Percentiles rank a stretch among this genome's conserved stretches.
phyloP scores from a whole-genome alignment of 805 yeast genomes.

The Kregervanrija pseudodelftensis region DNA sequence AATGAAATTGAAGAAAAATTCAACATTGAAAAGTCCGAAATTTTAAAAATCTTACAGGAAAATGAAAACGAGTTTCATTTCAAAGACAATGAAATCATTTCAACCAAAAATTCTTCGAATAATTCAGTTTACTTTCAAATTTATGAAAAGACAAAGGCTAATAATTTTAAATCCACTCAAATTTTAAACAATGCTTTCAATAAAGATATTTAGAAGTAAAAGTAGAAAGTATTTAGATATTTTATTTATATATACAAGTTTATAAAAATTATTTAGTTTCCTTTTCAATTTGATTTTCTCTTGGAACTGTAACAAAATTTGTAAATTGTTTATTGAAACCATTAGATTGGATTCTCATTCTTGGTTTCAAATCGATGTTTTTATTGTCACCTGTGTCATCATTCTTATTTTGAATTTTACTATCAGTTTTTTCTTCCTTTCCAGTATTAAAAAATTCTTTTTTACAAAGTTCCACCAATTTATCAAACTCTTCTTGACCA shows the following conservation, averaged over 20 bases:
- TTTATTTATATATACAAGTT: background rate
- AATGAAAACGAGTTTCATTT: constrained; percentile 13
- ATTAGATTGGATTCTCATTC: constrained; percentile 22
- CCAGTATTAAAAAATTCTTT: constrained; percentile 32
- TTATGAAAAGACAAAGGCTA: constrained; percentile 59
- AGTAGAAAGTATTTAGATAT: background rate
- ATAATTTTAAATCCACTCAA: constrained; percentile 54
- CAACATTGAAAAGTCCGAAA: constrained; percentile 5
- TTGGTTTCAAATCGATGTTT: constrained; percentile 16
- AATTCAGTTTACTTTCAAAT: constrained; percentile 60
- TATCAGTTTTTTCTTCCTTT: constrained; percentile 11
- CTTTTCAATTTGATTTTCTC: constrained; percentile 12
- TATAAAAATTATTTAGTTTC: background rate
- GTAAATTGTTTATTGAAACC: constrained; percentile 26
- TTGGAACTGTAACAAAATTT: constrained; percentile 27
- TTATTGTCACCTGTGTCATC: too few species aligned
- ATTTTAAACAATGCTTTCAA: constrained; percentile 38
- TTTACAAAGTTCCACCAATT: constrained; percentile 55
- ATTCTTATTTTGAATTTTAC: constrained; percentile 2
- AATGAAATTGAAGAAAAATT: constrained; percentile 15
- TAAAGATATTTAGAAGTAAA: constrained; percentile 10
- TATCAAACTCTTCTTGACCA: constrained; percentile 48
- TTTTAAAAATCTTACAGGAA: constrained; percentile 18
- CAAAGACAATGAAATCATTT: constrained; percentile 31
- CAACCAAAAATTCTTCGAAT: constrained; percentile 47